phyloP scores from a whole-genome alignment of 2,329 filamentous ascomycete genomes.

The Trichoderma sp. region DNA sequence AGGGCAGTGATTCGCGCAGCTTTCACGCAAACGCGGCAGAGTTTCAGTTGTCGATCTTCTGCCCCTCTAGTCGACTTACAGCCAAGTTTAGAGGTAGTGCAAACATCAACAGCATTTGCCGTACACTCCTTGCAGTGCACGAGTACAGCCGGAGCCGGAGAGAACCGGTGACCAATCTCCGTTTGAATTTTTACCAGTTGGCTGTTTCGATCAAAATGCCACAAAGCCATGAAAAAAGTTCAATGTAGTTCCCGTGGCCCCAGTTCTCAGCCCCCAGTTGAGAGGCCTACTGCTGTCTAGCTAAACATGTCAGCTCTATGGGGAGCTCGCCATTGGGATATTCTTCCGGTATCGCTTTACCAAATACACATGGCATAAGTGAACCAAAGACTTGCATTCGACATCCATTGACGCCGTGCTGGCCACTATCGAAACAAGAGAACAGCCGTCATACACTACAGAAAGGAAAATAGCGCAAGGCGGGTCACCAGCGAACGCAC shows the following conservation, averaged over 20 bases:
- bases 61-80: neutral
- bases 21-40: neutral
- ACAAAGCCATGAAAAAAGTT: neutral
- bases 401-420: neutral
- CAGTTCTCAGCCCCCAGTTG: neutral
- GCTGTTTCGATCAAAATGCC: neutral
- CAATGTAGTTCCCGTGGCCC: neutral
- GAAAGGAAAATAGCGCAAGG: conserved; percentile 23
- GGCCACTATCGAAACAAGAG: conserved; percentile 1
- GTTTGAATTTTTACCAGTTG: neutral
- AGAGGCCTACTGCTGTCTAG: neutral
- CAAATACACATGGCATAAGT: neutral
- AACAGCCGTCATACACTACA: neutral
- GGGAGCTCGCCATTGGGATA: neutral
- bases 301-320: neutral
- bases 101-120: neutral
- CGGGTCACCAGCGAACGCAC: conserved; percentile 11
- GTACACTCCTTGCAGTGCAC: neutral
- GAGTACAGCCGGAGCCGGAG: conserved; percentile 5
- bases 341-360: neutral
- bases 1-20: neutral
- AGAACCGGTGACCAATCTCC: conserved; percentile 3
- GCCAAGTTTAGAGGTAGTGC: neutral
- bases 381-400: neutral
- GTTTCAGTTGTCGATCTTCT: neutral